Percentiles rank a stretch among this genome's conserved stretches.
phyloP scores from a whole-genome alignment of 495 filamentous ascomycete species.

The Daldinia loculata region DNA sequence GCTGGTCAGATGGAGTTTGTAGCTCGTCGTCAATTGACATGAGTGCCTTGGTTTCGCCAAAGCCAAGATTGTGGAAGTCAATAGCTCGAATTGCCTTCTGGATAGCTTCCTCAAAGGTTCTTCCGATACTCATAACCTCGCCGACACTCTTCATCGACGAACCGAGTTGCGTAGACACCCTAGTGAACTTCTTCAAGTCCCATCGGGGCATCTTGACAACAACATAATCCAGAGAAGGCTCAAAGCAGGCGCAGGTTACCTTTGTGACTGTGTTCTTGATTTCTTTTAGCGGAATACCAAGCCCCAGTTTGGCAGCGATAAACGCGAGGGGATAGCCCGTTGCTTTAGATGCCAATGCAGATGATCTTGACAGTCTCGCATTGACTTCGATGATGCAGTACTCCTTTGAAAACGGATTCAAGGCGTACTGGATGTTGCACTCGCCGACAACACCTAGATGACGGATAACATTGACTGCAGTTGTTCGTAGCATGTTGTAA shows the following conservation, averaged over 20 bases:
- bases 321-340: constrained; percentile 97
- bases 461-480: constrained; percentile 97
- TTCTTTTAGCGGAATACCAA: constrained; percentile 94
- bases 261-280: constrained; percentile 97
- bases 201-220: constrained; percentile 99
- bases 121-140: constrained; percentile 97
- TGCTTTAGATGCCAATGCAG: constrained; percentile 93
- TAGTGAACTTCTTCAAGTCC: constrained; percentile 98
- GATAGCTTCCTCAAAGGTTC: constrained; percentile 97
- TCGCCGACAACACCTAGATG: constrained; percentile 97
- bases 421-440: constrained; percentile 98
- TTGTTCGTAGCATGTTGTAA: constrained; percentile 98
- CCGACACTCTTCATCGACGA: constrained; percentile 99
- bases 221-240: constrained; percentile 98
- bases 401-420: constrained; percentile 95
- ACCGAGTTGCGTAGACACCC: constrained; percentile 91
- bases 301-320: constrained; percentile 93
- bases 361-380: constrained; percentile 92
- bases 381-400: constrained; percentile 99
- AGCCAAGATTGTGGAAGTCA: constrained; percentile 94
- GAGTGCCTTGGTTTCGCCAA: constrained; percentile 87
- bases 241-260: constrained; percentile 96
- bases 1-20: constrained; percentile 96
- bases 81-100: constrained; percentile 97
- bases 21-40: constrained; percentile 97